These are phyloP conservation scores for Aquilaria sinensis DNA, from an alignment of 345 rosid genomes.

Conservation along the genomic window DNA sequence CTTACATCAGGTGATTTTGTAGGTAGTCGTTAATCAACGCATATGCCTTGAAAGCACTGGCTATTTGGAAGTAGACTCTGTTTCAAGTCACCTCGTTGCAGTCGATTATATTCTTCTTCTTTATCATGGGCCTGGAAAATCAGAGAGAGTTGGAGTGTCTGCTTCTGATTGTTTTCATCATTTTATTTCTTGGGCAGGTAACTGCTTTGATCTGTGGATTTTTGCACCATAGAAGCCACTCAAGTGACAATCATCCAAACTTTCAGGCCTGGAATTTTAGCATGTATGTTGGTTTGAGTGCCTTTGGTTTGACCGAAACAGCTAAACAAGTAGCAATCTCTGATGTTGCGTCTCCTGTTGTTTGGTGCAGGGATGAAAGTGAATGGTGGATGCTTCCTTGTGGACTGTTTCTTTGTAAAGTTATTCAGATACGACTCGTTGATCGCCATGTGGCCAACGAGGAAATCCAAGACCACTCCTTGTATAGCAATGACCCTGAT, in stretches of 20 bases:
- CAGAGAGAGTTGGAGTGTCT: neutral
- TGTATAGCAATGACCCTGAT: slow-evolving; percentile 71
- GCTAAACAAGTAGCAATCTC: neutral
- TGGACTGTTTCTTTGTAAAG: slow-evolving; percentile 66
- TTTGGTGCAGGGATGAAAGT: slow-evolving; percentile 74
- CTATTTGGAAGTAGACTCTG: neutral
- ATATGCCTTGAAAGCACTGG: neutral
- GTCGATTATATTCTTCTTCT: too few relatives aligned
- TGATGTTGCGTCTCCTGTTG: neutral
- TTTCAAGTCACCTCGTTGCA: too few relatives aligned
- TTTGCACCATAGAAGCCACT: slow-evolving; percentile 54
- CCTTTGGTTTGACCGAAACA: neutral
- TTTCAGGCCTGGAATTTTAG: slow-evolving; percentile 94
- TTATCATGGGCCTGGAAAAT: too few relatives aligned
- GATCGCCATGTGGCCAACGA: slow-evolving; percentile 84
- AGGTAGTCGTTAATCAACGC: neutral
- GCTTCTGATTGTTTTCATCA: neutral
- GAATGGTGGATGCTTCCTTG: slow-evolving; percentile 97
- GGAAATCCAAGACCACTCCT: slow-evolving; percentile 83
- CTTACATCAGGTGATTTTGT: neutral
- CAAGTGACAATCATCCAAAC: slow-evolving; percentile 52
- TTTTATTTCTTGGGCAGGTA: slow-evolving; percentile 31
- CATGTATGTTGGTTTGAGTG: slow-evolving; percentile 42
- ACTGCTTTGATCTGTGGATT: slow-evolving; percentile 72
- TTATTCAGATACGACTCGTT: slow-evolving; percentile 62